These are phyloP conservation scores for Gamarada debralockiae DNA, from an alignment of 495 filamentous ascomycete genomes.

Conservation along the genomic window DNA sequence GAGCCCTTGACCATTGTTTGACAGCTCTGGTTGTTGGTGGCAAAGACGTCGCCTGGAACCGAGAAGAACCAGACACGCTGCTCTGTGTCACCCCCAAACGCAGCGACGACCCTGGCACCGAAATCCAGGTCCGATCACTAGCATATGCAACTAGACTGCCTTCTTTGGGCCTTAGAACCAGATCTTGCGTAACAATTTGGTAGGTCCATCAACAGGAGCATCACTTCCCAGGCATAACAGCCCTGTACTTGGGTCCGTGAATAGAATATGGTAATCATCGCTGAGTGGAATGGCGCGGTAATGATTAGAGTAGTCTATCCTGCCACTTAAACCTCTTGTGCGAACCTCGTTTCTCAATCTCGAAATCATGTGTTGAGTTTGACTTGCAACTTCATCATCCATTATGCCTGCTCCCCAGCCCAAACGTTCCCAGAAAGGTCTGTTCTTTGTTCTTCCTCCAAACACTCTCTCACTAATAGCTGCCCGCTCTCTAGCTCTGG, in stretches of 20 bases:
- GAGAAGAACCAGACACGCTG: constrained; percentile 54
- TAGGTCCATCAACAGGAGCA: constrained; percentile 46
- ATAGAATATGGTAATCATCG: constrained; percentile 67
- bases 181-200: constrained; percentile 37
- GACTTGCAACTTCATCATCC: not conserved
- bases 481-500: constrained; percentile 18
- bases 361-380: not conserved
- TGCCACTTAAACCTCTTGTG: not conserved
- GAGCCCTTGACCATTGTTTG: not conserved
- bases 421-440: constrained; percentile 18
- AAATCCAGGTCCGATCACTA: constrained; percentile 53
- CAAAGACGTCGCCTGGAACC: constrained; percentile 58
- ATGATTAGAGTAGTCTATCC: constrained; percentile 48
- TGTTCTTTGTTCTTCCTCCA: constrained; percentile 18
- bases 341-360: not conserved
- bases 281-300: constrained; percentile 65
- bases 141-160: constrained; percentile 48
- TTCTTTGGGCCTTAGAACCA: constrained; percentile 35
- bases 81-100: constrained; percentile 38
- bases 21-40: constrained; percentile 19
- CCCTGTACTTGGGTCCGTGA: constrained; percentile 59
- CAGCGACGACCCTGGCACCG: constrained; percentile 61
- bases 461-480: constrained; percentile 21
- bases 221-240: constrained; percentile 64
- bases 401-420: not conserved